Evolutionary conservation across 768 basidiomycete species (phyloP).

Genomic region (Lanmaoa pseudosensibilis): DNA sequence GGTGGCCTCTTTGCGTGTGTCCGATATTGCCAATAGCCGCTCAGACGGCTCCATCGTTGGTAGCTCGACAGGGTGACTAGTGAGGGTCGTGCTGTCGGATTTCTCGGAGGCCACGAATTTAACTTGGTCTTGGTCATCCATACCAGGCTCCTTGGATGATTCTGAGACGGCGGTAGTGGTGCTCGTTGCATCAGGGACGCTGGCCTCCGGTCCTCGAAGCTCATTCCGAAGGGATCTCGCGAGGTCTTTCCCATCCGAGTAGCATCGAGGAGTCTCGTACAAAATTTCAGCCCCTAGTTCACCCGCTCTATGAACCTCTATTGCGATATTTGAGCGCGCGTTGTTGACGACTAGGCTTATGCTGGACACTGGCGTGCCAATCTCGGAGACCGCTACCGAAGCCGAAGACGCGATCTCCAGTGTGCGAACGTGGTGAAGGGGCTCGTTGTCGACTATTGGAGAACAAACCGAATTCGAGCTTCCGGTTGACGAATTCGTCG

Average conservation of each 20-base stretch:
- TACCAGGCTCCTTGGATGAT: neutral
- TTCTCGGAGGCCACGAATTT: neutral
- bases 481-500: neutral
- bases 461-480: neutral
- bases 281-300: neutral
- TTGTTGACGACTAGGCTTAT: neutral
- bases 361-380: neutral
- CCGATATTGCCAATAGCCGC: neutral
- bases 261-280: conserved; percentile 2
- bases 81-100: neutral
- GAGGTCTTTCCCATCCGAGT: neutral
- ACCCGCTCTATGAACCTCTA: neutral
- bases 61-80: neutral
- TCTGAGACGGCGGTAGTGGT: neutral
- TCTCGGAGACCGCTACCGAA: neutral
- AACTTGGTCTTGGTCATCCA: neutral
- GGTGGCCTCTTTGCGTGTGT: neutral
- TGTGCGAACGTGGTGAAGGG: neutral
- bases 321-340: neutral
- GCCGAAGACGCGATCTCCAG: neutral
- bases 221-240: neutral
- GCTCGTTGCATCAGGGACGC: neutral
- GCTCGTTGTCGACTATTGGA: neutral
- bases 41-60: neutral
- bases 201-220: neutral